A percentile compares a stretch with the other conserved stretches of the same genome.
Conservation (phyloP, 768 basidiomycete species). For the Phlegmacium glaucopus region DNA sequence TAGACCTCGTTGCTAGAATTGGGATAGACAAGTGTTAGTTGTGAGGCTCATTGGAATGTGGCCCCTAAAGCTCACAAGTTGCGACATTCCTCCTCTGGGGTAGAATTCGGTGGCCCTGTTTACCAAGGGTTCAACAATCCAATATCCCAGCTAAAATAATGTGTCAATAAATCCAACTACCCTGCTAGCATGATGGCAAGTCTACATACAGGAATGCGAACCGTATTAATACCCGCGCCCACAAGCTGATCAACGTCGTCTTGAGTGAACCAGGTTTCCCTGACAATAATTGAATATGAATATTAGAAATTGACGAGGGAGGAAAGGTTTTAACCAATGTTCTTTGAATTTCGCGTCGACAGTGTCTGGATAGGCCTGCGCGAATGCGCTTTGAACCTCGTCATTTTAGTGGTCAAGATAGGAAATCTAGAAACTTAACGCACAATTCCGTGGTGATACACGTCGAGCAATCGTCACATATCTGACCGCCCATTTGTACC, state of each 20-base stretch:
- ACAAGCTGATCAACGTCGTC: constrained; percentile 53
- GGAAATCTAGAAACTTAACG: constrained; percentile 13
- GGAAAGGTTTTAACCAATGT: constrained; percentile 48
- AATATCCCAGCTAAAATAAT: constrained; percentile 64
- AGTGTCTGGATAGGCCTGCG: constrained; percentile 52
- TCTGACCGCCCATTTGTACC: constrained; percentile 68
- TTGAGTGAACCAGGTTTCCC: constrained; percentile 72
- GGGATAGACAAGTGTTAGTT: too few species aligned
- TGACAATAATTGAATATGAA: constrained; percentile 14
- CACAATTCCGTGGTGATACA: constrained; percentile 74
- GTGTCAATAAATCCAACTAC: background rate
- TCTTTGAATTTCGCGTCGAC: constrained; percentile 55
- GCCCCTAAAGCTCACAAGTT: too few species aligned
- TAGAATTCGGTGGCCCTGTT: constrained; percentile 57
- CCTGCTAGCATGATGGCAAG: background rate
- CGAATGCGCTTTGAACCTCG: constrained; percentile 47
- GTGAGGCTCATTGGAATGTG: too few species aligned
- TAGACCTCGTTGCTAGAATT: constrained; percentile 58
- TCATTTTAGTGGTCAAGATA: background rate
- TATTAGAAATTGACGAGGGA: background rate
- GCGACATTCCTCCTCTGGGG: constrained; percentile 64
- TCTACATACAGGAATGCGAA: constrained; percentile 64
- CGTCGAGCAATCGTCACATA: constrained; percentile 51
- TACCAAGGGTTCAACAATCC: constrained; percentile 76
- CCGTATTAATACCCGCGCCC: constrained; percentile 64